A percentile compares a stretch with the other conserved stretches of the same genome.
These are phyloP conservation scores for Penicillium paradoxum DNA, from an alignment of 495 filamentous ascomycete genomes.

Conservation along the genomic window DNA sequence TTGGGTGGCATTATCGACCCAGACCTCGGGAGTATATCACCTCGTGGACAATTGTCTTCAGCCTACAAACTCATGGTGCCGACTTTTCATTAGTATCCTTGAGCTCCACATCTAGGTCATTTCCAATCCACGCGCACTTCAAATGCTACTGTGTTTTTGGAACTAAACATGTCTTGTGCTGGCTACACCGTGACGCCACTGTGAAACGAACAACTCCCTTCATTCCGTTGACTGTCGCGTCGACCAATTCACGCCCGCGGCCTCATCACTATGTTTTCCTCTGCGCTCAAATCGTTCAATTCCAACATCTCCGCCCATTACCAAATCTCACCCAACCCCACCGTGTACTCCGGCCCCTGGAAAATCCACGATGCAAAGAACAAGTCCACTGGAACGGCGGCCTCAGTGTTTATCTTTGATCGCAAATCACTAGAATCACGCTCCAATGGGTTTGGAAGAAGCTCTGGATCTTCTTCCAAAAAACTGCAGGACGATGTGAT, in stretches of 20 bases:
- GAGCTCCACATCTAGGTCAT: not conserved
- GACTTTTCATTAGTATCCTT: not conserved
- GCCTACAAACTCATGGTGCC: not conserved
- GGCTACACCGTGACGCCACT: constrained; percentile 1
- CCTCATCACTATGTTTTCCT: constrained; percentile 74
- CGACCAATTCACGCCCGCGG: not conserved
- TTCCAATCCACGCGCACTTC: not conserved
- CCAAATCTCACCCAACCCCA: constrained; percentile 62
- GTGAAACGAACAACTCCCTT: constrained; percentile 12
- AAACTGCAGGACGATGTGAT: constrained; percentile 81
- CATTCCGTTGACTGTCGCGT: not conserved
- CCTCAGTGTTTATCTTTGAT: constrained; percentile 94
- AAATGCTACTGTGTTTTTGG: not conserved
- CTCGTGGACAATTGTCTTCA: not conserved
- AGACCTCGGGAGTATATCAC: too few relatives aligned
- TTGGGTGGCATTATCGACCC: not conserved
- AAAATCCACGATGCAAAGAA: constrained; percentile 97
- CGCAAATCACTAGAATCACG: constrained; percentile 74
- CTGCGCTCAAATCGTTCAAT: constrained; percentile 84
- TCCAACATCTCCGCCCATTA: constrained; percentile 92
- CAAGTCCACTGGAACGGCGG: constrained; percentile 80
- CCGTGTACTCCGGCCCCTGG: constrained; percentile 81
- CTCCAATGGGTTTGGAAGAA: constrained; percentile 51
- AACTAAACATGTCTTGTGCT: constrained; percentile 9
- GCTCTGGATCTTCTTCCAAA: constrained; percentile 65